Percentiles rank a stretch among this genome's conserved stretches.
These are phyloP conservation scores for Acrocalymma vagum DNA, from an alignment of 2,329 filamentous ascomycete species.

Conservation along the genomic window DNA sequence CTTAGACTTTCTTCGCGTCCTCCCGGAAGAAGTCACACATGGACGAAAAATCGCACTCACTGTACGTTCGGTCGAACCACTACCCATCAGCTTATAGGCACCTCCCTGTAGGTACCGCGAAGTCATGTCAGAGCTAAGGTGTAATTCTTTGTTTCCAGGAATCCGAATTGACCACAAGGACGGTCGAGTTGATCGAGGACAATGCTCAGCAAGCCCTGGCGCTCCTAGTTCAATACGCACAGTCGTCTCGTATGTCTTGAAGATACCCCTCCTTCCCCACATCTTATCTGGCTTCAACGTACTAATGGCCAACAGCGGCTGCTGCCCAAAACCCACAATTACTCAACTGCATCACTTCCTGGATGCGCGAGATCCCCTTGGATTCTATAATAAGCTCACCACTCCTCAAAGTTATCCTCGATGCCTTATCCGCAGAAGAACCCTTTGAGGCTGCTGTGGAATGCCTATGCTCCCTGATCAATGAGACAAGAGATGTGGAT, in stretches of 20 bases:
- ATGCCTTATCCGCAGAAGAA: conserved; percentile 75
- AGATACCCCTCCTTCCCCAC: neutral
- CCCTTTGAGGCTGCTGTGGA: conserved; percentile 91
- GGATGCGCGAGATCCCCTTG: conserved; percentile 92
- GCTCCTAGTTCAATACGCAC: conserved; percentile 87
- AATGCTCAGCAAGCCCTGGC: conserved; percentile 89
- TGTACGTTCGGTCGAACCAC: conserved; percentile 77
- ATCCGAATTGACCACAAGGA: conserved; percentile 89
- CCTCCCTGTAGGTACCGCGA: conserved; percentile 41
- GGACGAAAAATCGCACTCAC: conserved; percentile 99
- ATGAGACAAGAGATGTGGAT: conserved; percentile 92
- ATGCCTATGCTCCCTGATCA: conserved; percentile 89
- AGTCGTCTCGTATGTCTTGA: conserved; percentile 85
- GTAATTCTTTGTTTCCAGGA: conserved; percentile 69
- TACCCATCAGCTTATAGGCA: conserved; percentile 49
- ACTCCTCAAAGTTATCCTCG: conserved; percentile 81
- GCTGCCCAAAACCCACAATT: conserved; percentile 88
- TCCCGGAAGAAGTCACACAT: conserved; percentile 98
- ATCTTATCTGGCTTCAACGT: conserved; percentile 17
- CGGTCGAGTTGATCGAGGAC: conserved; percentile 86
- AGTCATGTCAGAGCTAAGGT: conserved; percentile 48
- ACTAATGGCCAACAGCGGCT: conserved; percentile 64
- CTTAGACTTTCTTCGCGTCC: conserved; percentile 93
- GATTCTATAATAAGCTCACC: conserved; percentile 84
- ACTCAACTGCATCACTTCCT: conserved; percentile 95